Percentiles rank a stretch among this genome's conserved stretches.
phyloP scores from a whole-genome alignment of 78 protist genomes.

The Dictyostelium purpureum region DNA sequence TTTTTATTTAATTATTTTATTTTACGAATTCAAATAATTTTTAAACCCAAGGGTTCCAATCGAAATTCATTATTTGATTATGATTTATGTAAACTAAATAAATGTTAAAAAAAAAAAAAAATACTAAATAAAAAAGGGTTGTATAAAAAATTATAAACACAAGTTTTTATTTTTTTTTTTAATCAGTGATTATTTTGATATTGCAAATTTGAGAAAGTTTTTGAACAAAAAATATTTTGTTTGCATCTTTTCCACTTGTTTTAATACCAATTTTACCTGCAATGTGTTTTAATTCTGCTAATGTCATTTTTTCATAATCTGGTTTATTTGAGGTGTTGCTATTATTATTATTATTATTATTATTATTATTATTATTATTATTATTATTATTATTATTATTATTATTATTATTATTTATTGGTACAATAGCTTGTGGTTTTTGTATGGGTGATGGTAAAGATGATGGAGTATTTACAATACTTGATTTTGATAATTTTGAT shows the following conservation, averaged over 20 bases:
- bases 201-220: constrained; percentile 34
- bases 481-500: neutral
- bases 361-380: neutral
- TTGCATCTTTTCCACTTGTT: constrained; percentile 51
- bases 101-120: neutral
- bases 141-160: neutral
- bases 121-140: neutral
- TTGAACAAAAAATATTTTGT: neutral
- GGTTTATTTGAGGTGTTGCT: constrained; percentile 8
- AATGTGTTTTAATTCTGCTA: constrained; percentile 24
- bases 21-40: too few species aligned
- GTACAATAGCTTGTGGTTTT: neutral
- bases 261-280: constrained; percentile 23
- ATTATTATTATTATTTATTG: neutral
- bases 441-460: neutral
- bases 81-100: too few species aligned
- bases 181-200: neutral
- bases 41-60: too few species aligned
- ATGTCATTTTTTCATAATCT: constrained; percentile 51
- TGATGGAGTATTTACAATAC: neutral
- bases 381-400: neutral
- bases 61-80: too few species aligned
- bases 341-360: neutral
- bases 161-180: neutral
- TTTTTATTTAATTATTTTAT: too few species aligned